Evolutionary conservation across 2,329 filamentous ascomycete species (phyloP), one percentile per base, ranked within the genome.

Genomic region (Teratosphaeriaceae sp.): DNA sequence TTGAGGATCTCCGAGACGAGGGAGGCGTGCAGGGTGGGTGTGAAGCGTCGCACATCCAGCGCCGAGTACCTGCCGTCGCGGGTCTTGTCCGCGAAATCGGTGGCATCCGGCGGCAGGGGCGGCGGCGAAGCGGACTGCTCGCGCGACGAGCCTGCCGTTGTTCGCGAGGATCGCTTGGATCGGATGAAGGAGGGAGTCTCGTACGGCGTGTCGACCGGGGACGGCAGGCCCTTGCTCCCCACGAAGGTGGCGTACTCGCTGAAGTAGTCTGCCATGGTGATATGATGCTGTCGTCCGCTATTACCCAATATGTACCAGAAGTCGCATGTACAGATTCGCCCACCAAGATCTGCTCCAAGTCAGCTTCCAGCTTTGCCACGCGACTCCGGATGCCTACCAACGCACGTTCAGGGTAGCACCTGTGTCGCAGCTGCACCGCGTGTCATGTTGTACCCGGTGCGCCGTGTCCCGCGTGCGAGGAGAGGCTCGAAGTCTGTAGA

Each of bases 1-100:
- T 82, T 80, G 29, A 98, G 71, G 49, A 98, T 98, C 64, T 98
- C 92, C 0, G 90, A 90, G 1, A 98, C 90, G 5, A 98, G 71
- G 38, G 87, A 96, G 7, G 92, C 92, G 63, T 97, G 92, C 9
- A 98, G 70, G 0, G 89, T 97, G 1, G 92, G 92, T 0, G 92
- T 98, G 60, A 98, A 96, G 27, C 92, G 79, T 43, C 90, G 80
- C 2, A 92, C 88, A 59, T 98, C 92, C 22, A 96, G 72, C 18
- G 88, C 80, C 2, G 78, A 79, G 24, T 88, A 80, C 33, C 51
- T 50, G 27, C 78, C 65, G 59, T 87, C 81, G 45, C 73, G 64
- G 51, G 42, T 54, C 53, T 52, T 66, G 58, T 53, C 62, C 51
- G 48, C 40, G 21, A 40, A 33, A 11, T 67, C 65, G 31, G 62